Conservation (phyloP, 306 rosid species). For the Dalbergia cochinchinensis region DNA sequence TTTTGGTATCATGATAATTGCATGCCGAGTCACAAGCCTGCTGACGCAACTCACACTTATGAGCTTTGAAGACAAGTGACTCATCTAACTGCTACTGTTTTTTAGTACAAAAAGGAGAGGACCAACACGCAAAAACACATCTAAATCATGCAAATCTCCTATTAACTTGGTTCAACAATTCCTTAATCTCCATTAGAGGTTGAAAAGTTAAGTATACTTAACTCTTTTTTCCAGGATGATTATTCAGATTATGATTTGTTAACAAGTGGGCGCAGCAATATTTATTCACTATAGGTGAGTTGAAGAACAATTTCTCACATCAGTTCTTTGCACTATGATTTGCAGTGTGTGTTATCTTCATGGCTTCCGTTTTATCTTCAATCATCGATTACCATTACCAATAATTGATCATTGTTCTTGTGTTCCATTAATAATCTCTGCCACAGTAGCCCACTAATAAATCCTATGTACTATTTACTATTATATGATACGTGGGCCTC, state of each 20-base stretch:
- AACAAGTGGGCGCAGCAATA: not conserved
- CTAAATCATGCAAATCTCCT: not conserved
- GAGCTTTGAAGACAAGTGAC: not conserved
- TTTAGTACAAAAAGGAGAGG: not conserved
- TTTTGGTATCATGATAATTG: not conserved
- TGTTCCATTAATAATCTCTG: not conserved
- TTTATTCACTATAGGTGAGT: not conserved
- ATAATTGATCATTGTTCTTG: constrained; percentile 16
- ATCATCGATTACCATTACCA: constrained; percentile 30
- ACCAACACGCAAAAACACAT: no score
- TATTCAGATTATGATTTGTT: not conserved
- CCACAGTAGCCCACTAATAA: constrained; percentile 14
- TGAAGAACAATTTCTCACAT: not conserved
- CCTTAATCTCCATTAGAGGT: not conserved
- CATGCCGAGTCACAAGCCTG: not conserved
- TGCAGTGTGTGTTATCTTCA: not conserved
- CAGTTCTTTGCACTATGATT: not conserved
- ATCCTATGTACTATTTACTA: not conserved
- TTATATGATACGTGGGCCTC: not conserved
- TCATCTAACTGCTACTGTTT: not conserved
- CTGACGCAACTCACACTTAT: not conserved
- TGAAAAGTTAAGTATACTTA: not conserved
- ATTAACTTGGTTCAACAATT: not conserved
- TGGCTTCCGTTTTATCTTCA: not conserved
- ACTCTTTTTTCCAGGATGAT: not conserved